A percentile compares a stretch with the other conserved stretches of the same genome.
phyloP scores from a whole-genome alignment of 2,329 filamentous ascomycete genomes.

The Zymoseptoria passerinii region DNA sequence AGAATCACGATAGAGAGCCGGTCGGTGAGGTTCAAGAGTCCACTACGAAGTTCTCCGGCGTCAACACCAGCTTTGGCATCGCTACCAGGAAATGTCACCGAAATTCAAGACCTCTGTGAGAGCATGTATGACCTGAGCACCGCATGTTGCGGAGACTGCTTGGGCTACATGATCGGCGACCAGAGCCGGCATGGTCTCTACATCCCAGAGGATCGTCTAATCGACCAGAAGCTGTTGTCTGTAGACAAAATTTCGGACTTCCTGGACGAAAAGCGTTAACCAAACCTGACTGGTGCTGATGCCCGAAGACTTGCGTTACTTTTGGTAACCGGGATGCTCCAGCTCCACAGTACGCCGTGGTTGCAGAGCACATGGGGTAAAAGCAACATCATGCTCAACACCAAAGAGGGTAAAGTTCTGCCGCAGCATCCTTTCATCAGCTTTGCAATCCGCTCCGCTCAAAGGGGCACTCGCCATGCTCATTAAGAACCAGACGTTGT shows the following conservation, averaged over 20 bases:
- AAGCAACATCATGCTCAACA: constrained; percentile 7
- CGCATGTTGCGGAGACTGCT: constrained; percentile 5
- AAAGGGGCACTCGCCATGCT: constrained; percentile 1
- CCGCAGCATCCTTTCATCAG: constrained; percentile 14
- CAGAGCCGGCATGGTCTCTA: constrained; percentile 10
- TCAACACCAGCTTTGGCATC: neutral
- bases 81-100: neutral
- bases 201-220: constrained; percentile 3
- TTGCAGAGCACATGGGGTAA: constrained; percentile 5
- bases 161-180: constrained; percentile 5
- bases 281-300: neutral
- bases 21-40: neutral
- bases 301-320: constrained; percentile 4
- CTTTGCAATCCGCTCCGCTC: neutral
- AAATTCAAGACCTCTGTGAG: constrained; percentile 9
- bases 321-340: constrained; percentile 8
- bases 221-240: constrained; percentile 1
- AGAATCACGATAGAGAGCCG: neutral
- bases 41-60: neutral
- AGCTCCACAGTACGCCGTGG: constrained; percentile 13
- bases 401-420: constrained; percentile 4
- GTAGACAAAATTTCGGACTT: neutral
- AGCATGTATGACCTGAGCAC: neutral
- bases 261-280: neutral
- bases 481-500: constrained; percentile 28